A percentile compares a stretch with the other conserved stretches of the same genome.
Evolutionary conservation across 768 basidiomycete species (phyloP).

Genomic region (Boletus coccyginus): DNA sequence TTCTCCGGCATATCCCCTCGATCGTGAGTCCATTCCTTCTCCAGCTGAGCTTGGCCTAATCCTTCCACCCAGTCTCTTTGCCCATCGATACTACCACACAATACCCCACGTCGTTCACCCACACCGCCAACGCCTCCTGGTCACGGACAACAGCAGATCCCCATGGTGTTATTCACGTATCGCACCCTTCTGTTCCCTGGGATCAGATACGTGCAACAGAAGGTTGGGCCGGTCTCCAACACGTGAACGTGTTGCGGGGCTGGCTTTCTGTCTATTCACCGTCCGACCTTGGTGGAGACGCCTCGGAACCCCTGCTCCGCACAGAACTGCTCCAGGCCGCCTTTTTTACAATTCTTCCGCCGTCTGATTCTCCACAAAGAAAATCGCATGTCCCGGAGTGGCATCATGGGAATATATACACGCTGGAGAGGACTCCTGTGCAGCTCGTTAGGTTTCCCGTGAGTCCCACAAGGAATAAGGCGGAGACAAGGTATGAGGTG

Average conservation of each 20-base stretch:
- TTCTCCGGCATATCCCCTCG: conserved; percentile 72
- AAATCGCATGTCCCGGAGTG: conserved; percentile 45
- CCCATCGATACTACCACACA: conserved; percentile 17
- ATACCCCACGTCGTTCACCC: conserved; percentile 58
- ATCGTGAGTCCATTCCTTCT: conserved; percentile 43
- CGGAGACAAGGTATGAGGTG: conserved; percentile 58
- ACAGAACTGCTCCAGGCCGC: conserved; percentile 69
- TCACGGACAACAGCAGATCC: conserved; percentile 38
- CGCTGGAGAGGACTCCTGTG: conserved; percentile 50
- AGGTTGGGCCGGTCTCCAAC: conserved; percentile 87
- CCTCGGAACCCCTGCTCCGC: conserved; percentile 44
- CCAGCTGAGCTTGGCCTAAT: background rate
- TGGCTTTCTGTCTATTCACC: conserved; percentile 59
- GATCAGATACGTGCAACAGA: conserved; percentile 65
- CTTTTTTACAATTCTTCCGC: conserved; percentile 69
- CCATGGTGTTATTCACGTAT: conserved; percentile 54
- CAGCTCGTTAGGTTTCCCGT: conserved; percentile 50
- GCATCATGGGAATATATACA: conserved; percentile 88
- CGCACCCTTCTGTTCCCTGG: conserved; percentile 67
- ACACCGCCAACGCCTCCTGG: conserved; percentile 53
- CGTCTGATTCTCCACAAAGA: conserved; percentile 28
- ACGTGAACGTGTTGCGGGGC: conserved; percentile 68
- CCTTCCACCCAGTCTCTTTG: conserved; percentile 4
- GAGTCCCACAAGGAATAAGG: conserved; percentile 33
- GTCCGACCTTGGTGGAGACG: background rate